Conservation (phyloP, 352 stramenopile species). For the Globisporangium nunn region DNA sequence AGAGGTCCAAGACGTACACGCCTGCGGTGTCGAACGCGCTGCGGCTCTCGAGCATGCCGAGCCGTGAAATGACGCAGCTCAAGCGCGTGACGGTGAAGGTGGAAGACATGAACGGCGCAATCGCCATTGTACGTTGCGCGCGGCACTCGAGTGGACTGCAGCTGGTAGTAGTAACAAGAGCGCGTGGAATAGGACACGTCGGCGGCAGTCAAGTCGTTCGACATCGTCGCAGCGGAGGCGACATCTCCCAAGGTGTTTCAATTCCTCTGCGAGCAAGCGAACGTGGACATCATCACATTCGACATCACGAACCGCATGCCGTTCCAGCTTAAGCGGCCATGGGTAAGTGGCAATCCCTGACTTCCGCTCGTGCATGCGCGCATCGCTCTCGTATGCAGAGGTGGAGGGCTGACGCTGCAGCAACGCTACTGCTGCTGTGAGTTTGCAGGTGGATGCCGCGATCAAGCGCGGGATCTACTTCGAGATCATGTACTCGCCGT, state of each 20-base stretch:
- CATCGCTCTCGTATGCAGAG: neutral
- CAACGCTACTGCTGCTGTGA: neutral
- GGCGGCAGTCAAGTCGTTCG: slow-evolving; percentile 56
- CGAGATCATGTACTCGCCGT: slow-evolving; percentile 76
- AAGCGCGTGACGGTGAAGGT: slow-evolving; percentile 70
- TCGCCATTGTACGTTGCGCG: slow-evolving; percentile 42
- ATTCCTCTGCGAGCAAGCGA: slow-evolving; percentile 70
- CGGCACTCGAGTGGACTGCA: neutral
- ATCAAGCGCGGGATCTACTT: slow-evolving; percentile 72
- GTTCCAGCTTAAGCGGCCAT: slow-evolving; percentile 72
- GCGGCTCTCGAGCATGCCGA: slow-evolving; percentile 22
- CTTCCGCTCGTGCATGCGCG: neutral
- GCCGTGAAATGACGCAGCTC: slow-evolving; percentile 38
- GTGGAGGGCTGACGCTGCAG: neutral
- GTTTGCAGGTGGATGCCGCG: slow-evolving; percentile 45
- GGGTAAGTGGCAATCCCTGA: slow-evolving; percentile 39
- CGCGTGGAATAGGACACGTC: slow-evolving; percentile 28
- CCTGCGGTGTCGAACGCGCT: slow-evolving; percentile 29
- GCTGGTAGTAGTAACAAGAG: neutral
- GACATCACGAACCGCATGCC: slow-evolving; percentile 72
- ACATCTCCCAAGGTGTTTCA: slow-evolving; percentile 70
- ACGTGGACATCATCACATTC: slow-evolving; percentile 80
- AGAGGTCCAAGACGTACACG: slow-evolving; percentile 66
- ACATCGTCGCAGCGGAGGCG: slow-evolving; percentile 70
- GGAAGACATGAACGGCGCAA: slow-evolving; percentile 58